Base-by-base conservation (phyloP, 2,329 filamentous ascomycete species). In the Clonostachys rosea region DNA sequence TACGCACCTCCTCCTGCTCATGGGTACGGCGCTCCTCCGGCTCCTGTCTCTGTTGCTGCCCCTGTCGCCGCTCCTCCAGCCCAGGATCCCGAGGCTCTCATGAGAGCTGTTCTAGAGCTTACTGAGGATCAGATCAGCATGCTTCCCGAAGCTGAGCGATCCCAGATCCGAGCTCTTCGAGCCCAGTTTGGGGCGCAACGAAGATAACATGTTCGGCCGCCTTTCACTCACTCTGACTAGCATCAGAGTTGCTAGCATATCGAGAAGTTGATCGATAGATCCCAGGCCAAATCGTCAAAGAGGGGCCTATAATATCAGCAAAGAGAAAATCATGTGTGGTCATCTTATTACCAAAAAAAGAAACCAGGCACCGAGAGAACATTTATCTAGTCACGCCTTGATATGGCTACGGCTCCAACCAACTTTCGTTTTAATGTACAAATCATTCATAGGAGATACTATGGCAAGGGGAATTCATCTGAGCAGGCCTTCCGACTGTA, bases 61-160 rank as follows among this genome's bases (percentile, higher is more conserved):
- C 57, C 64, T 5, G 56, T 65, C 20, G 58, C 63, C 1, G 54
- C 66, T 4, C 59, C 58, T 2, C 63, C 69, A 9, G 60, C 62
- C 2, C 73, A 77, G 40, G 81, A 87, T 49, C 81, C 87, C 40
- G 84, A 89, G 43, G 82, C 84, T 40, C 76, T 96, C 46, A 84
- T 96, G 63, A 81, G 87, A 52, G 87, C 91, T 57, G 87, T 96
- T 43, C 75, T 96, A 71, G 81, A 79, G 46, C 83, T 96, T 71
- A 81, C 90, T 3, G 86, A 89, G 58, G 78, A 88, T 49, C 82
- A 89, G 48, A 91, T 97, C 56, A 86, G 92, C 61, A 79, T 83
- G 59, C 71, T 96, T 43, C 83, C 87, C 6, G 86, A 89, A 36
- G 79, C 81, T 17, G 86, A 94, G 59, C 78, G 87, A 46, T 79